A percentile compares a stretch with the other conserved stretches of the same genome.
phyloP scores from a whole-genome alignment of 129 eudicot species.

The Scalesia atractyloides region DNA sequence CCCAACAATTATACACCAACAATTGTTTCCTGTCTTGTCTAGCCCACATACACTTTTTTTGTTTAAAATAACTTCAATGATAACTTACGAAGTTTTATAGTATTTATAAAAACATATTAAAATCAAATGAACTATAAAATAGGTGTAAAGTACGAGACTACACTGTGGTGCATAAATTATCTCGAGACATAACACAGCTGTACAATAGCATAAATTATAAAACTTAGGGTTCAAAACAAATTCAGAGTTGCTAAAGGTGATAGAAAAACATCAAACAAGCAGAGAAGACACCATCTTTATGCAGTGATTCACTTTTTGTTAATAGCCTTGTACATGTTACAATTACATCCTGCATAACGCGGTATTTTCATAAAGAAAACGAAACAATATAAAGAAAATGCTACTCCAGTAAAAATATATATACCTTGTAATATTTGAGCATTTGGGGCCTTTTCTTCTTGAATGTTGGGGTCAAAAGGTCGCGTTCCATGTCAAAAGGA shows the following conservation, averaged over 20 bases:
- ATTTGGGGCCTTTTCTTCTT: slow-evolving; percentile 92
- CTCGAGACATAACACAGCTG: slow-evolving; percentile 3
- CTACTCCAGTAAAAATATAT: neutral
- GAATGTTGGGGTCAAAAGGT: slow-evolving; percentile 85
- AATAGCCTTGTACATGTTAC: slow-evolving; percentile 40
- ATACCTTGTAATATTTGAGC: slow-evolving; percentile 82
- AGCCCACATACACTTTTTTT: neutral
- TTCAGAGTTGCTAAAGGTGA: slow-evolving; percentile 1
- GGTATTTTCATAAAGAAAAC: neutral
- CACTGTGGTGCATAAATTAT: slow-evolving; percentile 2
- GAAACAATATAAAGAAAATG: neutral
- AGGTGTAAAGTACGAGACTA: neutral
- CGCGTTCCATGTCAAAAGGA: slow-evolving; percentile 91
- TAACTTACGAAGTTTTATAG: neutral
- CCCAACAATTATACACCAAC: neutral
- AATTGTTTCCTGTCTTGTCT: neutral
- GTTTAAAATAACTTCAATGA: neutral
- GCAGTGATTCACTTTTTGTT: slow-evolving; percentile 35
- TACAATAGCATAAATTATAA: neutral
- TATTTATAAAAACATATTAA: neutral
- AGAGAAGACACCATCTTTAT: neutral
- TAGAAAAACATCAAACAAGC: slow-evolving; percentile 5
- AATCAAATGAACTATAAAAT: neutral
- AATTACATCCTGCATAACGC: slow-evolving; percentile 21
- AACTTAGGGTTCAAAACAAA: slow-evolving; percentile 24